Conservation (phyloP, 371 early-diverging fungal genomes). For the Sporodiniella umbellata region DNA sequence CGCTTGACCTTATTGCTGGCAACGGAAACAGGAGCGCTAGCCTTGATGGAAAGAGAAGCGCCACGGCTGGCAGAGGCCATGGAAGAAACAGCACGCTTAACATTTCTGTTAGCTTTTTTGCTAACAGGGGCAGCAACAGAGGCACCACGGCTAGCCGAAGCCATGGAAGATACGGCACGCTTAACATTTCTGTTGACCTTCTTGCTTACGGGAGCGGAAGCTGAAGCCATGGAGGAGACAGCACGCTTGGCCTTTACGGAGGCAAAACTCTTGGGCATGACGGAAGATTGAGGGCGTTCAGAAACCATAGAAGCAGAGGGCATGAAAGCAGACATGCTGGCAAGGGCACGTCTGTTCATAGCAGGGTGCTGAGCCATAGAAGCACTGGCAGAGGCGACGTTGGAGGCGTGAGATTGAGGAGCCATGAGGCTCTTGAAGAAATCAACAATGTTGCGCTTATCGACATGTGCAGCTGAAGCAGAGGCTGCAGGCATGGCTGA, state of each 20-base stretch:
- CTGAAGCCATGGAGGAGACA: not conserved
- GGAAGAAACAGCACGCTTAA: not conserved
- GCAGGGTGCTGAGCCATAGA: not conserved
- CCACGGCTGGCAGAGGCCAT: not conserved
- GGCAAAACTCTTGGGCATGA: too few species aligned
- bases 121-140: constrained; percentile 3
- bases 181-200: not conserved
- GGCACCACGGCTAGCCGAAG: constrained; percentile 1
- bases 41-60: not conserved
- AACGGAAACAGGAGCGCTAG: not conserved
- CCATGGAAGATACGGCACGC: not conserved
- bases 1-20: not conserved
- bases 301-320: not conserved
- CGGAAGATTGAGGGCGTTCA: too few species aligned
- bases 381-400: not conserved
- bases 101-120: not conserved
- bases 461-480: constrained; percentile 4
- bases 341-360: not conserved
- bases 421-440: not conserved
- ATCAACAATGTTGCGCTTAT: constrained; percentile 1
- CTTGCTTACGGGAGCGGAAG: not conserved
- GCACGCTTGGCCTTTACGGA: not conserved
- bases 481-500: constrained; percentile 3
- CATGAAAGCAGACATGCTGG: not conserved
- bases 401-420: not conserved